Conservation (phyloP, 345 rosid species). For the Jatropha curcas region DNA sequence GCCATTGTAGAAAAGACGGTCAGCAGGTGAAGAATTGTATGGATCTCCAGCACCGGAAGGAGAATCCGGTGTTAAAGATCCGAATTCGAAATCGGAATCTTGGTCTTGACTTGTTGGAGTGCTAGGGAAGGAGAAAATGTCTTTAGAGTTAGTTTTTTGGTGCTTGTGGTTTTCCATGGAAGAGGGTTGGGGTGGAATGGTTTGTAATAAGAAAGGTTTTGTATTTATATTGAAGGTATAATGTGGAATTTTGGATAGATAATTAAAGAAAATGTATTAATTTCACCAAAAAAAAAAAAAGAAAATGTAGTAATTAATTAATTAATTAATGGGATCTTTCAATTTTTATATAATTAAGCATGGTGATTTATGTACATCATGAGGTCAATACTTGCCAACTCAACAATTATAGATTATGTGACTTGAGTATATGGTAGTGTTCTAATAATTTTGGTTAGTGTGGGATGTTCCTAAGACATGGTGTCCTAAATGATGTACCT, state of each 20-base stretch:
- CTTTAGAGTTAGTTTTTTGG: conserved; percentile 26
- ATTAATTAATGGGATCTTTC: too few species aligned
- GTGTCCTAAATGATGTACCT: conserved; percentile 28
- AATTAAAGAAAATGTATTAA: not conserved
- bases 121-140: conserved; percentile 48
- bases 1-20: conserved; percentile 79
- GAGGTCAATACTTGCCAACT: conserved; percentile 32
- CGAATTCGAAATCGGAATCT: conserved; percentile 70
- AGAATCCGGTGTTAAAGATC: conserved; percentile 57
- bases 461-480: conserved; percentile 23
- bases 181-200: too few species aligned
- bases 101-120: conserved; percentile 37
- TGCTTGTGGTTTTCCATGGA: too few species aligned
- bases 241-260: not conserved
- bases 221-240: conserved; percentile 15
- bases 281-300: not conserved
- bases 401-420: not conserved
- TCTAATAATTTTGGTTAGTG: conserved; percentile 24
- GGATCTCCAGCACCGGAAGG: conserved; percentile 48
- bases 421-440: not conserved
- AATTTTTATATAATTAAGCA: not conserved
- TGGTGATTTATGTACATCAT: conserved; percentile 30
- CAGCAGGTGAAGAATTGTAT: conserved; percentile 69
- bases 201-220: conserved; percentile 3
- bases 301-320: too few species aligned